Evolutionary conservation across 116 monocot species (phyloP), one percentile per base, ranked within the genome.

Genomic region (Dioscorea cayenensis): DNA sequence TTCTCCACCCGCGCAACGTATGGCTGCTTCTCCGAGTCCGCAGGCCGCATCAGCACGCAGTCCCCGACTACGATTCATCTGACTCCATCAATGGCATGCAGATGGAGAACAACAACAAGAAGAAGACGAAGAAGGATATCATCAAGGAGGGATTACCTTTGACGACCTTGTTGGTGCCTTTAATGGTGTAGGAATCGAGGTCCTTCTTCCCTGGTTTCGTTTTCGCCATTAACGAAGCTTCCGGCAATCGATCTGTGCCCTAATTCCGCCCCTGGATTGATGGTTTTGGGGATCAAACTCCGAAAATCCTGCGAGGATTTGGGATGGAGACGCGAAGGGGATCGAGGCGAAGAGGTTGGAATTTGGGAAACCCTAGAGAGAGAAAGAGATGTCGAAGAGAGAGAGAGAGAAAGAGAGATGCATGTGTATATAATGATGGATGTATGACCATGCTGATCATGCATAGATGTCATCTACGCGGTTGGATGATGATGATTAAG

Each of bases 81-180:
- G n/a, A 59, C 59, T 19, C 43, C 9, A 17, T 59, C 59, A 62
- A 21, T 27, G 12, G 62, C 62, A 62, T 27, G n/a, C 71, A 51
- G 58, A 51, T 21, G 12, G 58, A 55, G 12, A 62, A 62, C 21
- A 17, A 20, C 62, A 23, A 21, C 1, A 23, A 62, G 22, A 62
- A 55, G 22, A 6, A 62, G 21, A 62, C 22, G 21, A 62, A 55
- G 55, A 16, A n/a, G 55, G n/a, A 55, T 6, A 55, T 55, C 16
- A 55, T 55, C 19, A 55, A 16, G 55, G 55, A 55, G 55, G 17
- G 55, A n/a, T 14, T 83, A 83, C 83, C 78, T 83, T 70, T 74
- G 67, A 83, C 83, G 67, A 83, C 51, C 78, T 83, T 83, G 72
- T 72, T 83, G 63, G 83, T 83, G 66, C 83, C 83, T 67, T 83